Base-by-base conservation (phyloP, 108 stramenopile species). In the Cyclotella kingstonii region DNA sequence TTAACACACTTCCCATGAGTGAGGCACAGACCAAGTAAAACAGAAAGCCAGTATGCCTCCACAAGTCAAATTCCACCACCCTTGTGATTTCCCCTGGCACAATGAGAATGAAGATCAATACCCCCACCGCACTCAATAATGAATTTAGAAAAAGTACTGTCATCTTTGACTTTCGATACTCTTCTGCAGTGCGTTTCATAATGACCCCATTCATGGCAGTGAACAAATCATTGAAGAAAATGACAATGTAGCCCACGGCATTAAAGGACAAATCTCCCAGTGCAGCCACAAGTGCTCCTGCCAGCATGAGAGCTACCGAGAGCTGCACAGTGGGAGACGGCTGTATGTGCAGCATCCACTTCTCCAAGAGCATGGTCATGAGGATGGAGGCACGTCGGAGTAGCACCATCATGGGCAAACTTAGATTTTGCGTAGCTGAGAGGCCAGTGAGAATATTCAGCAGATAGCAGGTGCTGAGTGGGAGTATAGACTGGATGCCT, bases 351-450 rank as follows among this genome's bases (percentile, higher is more conserved):
- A 83, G 77, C 44, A 86, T 67, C 35, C 47, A 61, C 15, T 65
- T 65, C 54, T 86, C 84, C 69, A 81, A 54, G 15, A 86, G 17
- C 84, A 84, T 84, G 38, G 83, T 86, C 76, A 81, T 77, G 14
- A 83, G 48, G 48, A 86, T 84, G 47, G 73, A 76, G 27, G 84
- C 82, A 19, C 84, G 63, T 23, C 84, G 79, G 38, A 86, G 72
- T 28, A 80, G 73, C 9, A 84, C 83, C 80, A 86, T 84, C 84
- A 86, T 86, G 46, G 85, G 85, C 25, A 86, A 53, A 46, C 43
- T 73, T 11, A 86, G 41, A 36, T 60, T 63, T 40, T 83, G 63
- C 28, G 85, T 86, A 36, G 81, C 83, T 1, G 72, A 78, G 2
- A 86, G 73, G 4, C 85, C 85, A 19, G 74, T 83, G 10, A 86